Base-by-base conservation (phyloP, 2,329 filamentous ascomycete species). In the Leptographium flavum region DNA sequence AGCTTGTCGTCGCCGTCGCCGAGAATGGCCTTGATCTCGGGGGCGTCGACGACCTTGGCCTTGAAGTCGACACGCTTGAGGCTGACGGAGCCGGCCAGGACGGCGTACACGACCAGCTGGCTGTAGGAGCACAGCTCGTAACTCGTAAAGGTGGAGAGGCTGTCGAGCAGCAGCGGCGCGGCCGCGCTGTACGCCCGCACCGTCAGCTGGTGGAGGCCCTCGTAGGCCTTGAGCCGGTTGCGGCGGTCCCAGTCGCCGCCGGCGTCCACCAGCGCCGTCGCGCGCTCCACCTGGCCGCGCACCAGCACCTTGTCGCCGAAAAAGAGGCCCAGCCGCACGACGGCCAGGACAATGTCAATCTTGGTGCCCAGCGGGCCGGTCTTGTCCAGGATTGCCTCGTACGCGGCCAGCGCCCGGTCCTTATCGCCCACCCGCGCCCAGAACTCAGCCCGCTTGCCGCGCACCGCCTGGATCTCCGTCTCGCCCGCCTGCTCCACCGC, bases 81-180 rank as follows among this genome's bases (percentile, higher is more conserved):
- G 39, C 90, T 92, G 22, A 96, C 82, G 7, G 88, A 93, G 48
- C 92, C 92, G 31, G 92, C 87, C 30, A 98, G 79, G 21, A 96
- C 90, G 2, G 92, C 87, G 68, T 96, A 98, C 47, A 95, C 81
- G 43, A 98, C 92, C 22, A 98, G 77, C 49, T 79, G 83, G 48
- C 87, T 94, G 70, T 98, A 98, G 53, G 83, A 90, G 79, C 92
- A 98, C 42, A 98, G 79, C 65, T 98, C 92, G 68, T 95, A 95
- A 63, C 87, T 95, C 50, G 92, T 98, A 64, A 98, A 98, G 21
- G 92, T 98, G 25, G 90, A 95, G 54, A 98, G 74, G 59, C 87
- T 94, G 71, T 98, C 92, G 58, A 98, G 86, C 42, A 98, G 81
- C 11, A 95, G 76, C 35, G 92, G 90, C 2, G 92, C 92, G 35